Conservation (phyloP, 805 yeast genomes). For the Candida pseudofarinosa region DNA sequence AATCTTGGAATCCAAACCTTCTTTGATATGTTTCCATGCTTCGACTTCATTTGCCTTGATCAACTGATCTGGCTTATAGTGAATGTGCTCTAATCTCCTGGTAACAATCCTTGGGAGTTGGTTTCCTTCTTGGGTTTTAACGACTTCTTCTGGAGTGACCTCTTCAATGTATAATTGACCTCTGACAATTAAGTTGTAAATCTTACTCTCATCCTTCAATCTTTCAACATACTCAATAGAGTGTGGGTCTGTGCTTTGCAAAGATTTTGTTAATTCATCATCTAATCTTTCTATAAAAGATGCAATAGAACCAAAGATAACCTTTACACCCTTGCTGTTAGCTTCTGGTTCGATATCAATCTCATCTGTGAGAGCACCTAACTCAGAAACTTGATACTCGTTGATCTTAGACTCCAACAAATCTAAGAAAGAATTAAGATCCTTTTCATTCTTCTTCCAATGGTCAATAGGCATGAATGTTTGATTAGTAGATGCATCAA, state of each 20-base stretch:
- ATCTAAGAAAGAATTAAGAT: conserved; percentile 58
- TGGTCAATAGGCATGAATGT: conserved; percentile 71
- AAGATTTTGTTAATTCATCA: conserved; percentile 86
- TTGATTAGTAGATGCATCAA: conserved; percentile 69
- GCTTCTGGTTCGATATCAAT: conserved; percentile 64
- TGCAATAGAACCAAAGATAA: conserved; percentile 77
- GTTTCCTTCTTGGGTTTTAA: conserved; percentile 42
- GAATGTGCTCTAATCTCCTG: conserved; percentile 87
- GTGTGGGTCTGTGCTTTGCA: conserved; percentile 90
- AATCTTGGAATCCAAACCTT: conserved; percentile 22
- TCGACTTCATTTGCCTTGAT: conserved; percentile 62
- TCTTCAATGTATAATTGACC: conserved; percentile 82
- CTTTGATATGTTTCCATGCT: conserved; percentile 61
- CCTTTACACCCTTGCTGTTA: conserved; percentile 58
- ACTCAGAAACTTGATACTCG: conserved; percentile 67
- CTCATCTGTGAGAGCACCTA: conserved; percentile 67
- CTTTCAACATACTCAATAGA: conserved; percentile 90
- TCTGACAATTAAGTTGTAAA: conserved; percentile 75
- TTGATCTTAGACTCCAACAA: conserved; percentile 61
- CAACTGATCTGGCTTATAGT: conserved; percentile 82
- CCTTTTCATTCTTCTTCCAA: conserved; percentile 70
- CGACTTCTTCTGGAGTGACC: conserved; percentile 42
- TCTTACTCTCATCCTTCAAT: conserved; percentile 76
- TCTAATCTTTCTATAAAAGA: conserved; percentile 90
- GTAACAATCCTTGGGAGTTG: conserved; percentile 70